phyloP scores from a whole-genome alignment of 2,329 filamentous ascomycete species.

The Aphanocladium album region DNA sequence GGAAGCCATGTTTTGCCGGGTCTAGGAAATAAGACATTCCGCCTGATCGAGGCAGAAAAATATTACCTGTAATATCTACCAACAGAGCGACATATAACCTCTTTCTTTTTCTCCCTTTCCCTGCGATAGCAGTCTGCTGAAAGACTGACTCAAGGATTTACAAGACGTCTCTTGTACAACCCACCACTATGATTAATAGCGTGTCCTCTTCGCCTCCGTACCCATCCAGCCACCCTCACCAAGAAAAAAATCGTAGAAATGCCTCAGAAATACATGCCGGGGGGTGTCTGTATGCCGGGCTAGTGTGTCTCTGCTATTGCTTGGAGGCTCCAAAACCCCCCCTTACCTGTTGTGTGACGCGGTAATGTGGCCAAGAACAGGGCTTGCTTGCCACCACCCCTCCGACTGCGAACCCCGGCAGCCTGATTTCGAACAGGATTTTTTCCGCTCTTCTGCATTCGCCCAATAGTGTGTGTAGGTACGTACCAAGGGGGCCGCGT shows the following conservation, averaged over 20 bases:
- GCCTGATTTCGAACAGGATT: slow-evolving; percentile 5
- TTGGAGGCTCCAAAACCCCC: neutral
- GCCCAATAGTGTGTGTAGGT: neutral
- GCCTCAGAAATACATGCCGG: neutral
- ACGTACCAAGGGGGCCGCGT: neutral
- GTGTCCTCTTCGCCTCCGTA: neutral
- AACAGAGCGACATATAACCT: neutral
- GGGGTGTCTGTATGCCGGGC: neutral
- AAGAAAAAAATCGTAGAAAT: neutral
- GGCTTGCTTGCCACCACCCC: neutral
- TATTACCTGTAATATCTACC: neutral
- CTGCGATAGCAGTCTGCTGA: neutral
- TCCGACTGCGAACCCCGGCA: slow-evolving; percentile 6
- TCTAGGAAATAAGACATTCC: neutral
- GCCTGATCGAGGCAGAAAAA: neutral
- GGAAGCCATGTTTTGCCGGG: neutral
- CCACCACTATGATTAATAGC: slow-evolving; percentile 4
- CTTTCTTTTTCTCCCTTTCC: neutral
- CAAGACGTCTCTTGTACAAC: neutral
- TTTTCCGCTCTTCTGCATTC: neutral
- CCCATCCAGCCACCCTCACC: neutral
- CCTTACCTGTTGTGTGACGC: neutral
- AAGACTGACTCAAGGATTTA: neutral
- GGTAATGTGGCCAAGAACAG: neutral
- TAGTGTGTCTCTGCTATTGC: neutral